Evolutionary conservation across 495 filamentous ascomycete genomes (phyloP), one percentile per base, ranked within the genome.

Genomic region (Neurospora cerealis): DNA sequence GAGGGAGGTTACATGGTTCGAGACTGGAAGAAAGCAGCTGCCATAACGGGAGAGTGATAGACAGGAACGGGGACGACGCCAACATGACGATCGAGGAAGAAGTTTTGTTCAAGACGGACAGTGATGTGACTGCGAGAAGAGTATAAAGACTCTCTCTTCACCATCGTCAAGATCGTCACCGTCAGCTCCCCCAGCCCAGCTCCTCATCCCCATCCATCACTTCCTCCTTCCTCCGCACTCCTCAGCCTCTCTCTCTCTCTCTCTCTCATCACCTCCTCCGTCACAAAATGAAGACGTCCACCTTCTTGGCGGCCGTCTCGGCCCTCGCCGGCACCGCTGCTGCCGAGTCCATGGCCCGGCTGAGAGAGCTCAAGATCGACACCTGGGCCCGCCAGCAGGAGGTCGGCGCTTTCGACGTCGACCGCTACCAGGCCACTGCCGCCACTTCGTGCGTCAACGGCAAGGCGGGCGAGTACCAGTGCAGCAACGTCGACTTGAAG

Each of bases 401-500:
- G 34, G 24, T 48, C 39, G 74, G 72, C 36, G 69, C 40, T 15
- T 75, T 69, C 44, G 74, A 75, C 32, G 0, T 74, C 24, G n/a
- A 75, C 48, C 74, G 72, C 38, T 75, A 75, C 54, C 34, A n/a
- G 17, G 15, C 69, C 1, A 41, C 32, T 7, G 32, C 10, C 9
- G 69, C 48, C 17, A 72, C 73, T 1, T 19, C 60, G 9, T 76
- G 75, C n/a, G 71, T 72, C 60, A 74, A 76, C 70, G 75, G 75
- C 60, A 70, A 76, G 40, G 75, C 75, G 10, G 75, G 75, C 34
- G 75, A 76, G 40, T 75, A 76, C 70, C 36, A 74, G 73, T 76
- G 75, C 73, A 70, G 37, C 60, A 72, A 72, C 32, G 70, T 76
- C 21, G 75, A 76, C 70, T 32, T 76, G 39, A 32, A 69, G 10